A percentile compares a stretch with the other conserved stretches of the same genome.
These are phyloP conservation scores for Spizellomyces sp. DNA, from an alignment of 192 early-diverging fungal species.

Conservation along the genomic window DNA sequence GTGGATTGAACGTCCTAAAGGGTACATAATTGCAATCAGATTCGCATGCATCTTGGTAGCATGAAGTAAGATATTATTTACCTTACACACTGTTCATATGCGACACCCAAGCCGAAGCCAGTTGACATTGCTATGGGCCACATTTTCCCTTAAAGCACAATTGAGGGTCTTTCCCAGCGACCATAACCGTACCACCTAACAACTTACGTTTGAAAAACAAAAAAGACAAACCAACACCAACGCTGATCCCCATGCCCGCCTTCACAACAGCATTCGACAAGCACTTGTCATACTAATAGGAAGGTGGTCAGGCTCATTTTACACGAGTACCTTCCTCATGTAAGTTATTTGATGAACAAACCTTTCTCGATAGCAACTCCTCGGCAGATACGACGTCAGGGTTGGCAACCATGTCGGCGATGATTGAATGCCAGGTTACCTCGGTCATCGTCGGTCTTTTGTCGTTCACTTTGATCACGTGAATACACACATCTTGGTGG, in stretches of 20 bases:
- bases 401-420: too few species aligned
- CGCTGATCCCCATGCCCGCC: slow-evolving; percentile 77
- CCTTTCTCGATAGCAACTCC: slow-evolving; percentile 5
- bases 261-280: slow-evolving; percentile 82
- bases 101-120: slow-evolving; percentile 80
- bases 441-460: too few species aligned
- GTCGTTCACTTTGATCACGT: too few species aligned
- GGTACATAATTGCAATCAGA: too few species aligned
- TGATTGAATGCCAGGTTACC: too few species aligned
- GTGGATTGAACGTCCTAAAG: slow-evolving; percentile 8
- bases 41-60: too few species aligned
- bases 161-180: not conserved
- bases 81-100: slow-evolving; percentile 70
- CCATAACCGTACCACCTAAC: not conserved
- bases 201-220: slow-evolving; percentile 81
- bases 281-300: slow-evolving; percentile 77
- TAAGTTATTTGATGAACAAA: not conserved
- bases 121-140: slow-evolving; percentile 86
- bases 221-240: slow-evolving; percentile 85
- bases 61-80: not conserved
- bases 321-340: too few species aligned
- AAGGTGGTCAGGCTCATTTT: not conserved
- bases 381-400: not conserved
- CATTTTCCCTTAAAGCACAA: slow-evolving; percentile 57
- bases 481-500: too few species aligned